Percentiles rank a stretch among this genome's conserved stretches.
These are phyloP conservation scores for Avena atlantica DNA, from an alignment of 176 grass and related monocot genomes.

Conservation along the genomic window DNA sequence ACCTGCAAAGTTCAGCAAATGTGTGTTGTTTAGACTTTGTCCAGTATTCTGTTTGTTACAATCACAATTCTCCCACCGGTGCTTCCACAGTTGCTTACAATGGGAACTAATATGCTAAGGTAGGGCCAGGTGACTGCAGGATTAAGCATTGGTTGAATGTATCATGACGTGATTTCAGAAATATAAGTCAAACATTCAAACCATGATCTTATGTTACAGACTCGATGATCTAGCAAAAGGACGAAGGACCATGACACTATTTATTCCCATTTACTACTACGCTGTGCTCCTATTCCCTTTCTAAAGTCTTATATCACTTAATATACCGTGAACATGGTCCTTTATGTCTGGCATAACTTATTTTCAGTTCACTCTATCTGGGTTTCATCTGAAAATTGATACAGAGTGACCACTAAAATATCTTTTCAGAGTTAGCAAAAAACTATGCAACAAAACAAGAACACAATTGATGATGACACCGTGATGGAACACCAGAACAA, in stretches of 20 bases:
- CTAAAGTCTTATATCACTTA: slow-evolving; percentile 2
- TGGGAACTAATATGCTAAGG: neutral
- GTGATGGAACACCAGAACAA: slow-evolving; percentile 1
- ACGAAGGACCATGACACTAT: slow-evolving; percentile 3
- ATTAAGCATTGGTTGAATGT: neutral
- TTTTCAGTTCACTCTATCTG: slow-evolving; percentile 11
- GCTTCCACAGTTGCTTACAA: slow-evolving; percentile 16
- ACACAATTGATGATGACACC: neutral
- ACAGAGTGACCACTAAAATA: neutral
- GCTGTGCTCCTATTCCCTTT: neutral
- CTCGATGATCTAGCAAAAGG: slow-evolving; percentile 24
- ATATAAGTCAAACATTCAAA: neutral
- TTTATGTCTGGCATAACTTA: neutral
- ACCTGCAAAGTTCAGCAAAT: slow-evolving; percentile 62
- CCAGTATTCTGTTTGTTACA: neutral
- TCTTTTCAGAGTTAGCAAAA: neutral
- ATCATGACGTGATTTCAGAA: slow-evolving; percentile 3
- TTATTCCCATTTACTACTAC: slow-evolving; percentile 12
- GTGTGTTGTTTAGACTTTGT: neutral
- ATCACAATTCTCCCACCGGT: slow-evolving; percentile 2
- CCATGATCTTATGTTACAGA: neutral
- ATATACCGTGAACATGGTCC: neutral
- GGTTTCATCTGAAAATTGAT: slow-evolving; percentile 5
- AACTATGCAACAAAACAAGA: neutral
- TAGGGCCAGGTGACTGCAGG: slow-evolving; percentile 5